Conservation (phyloP, 148 eudicot species). For the Heliamphora exappendiculata region DNA sequence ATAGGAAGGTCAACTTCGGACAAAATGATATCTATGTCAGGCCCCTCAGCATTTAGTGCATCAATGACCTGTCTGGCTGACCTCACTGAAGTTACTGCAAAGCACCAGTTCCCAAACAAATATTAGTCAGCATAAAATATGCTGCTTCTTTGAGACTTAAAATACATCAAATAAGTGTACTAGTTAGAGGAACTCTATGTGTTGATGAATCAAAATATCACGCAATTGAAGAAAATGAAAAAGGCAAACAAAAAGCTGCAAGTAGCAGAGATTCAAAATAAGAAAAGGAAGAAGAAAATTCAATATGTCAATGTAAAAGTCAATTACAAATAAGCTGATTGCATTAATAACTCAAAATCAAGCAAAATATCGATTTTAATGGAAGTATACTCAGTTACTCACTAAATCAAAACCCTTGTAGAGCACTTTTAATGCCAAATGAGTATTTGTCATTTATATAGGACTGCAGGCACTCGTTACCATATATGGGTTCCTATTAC, state of each 20-base stretch:
- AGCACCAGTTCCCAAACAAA: slow-evolving; percentile 8
- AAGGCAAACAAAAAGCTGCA: background rate
- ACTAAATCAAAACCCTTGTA: background rate
- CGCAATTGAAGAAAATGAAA: background rate
- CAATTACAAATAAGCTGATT: slow-evolving; percentile 4
- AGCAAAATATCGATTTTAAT: slow-evolving; percentile 2
- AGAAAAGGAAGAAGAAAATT: background rate
- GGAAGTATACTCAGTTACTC: too few species aligned
- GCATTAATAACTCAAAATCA: background rate
- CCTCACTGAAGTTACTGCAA: slow-evolving; percentile 75
- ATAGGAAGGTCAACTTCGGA: slow-evolving; percentile 95
- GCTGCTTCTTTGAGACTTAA: background rate
- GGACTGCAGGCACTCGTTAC: background rate
- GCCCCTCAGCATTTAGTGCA: slow-evolving; percentile 94
- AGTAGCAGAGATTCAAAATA: background rate
- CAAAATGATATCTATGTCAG: slow-evolving; percentile 85
- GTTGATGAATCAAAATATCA: background rate
- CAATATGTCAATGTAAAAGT: background rate
- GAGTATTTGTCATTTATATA: background rate
- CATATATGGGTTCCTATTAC: background rate
- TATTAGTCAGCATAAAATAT: slow-evolving; percentile 10
- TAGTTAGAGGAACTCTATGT: background rate
- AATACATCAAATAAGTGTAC: background rate
- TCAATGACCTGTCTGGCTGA: slow-evolving; percentile 96
- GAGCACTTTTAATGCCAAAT: background rate